Evolutionary conservation across 2,329 filamentous ascomycete species (phyloP).

Genomic region (Geosmithia flava): DNA sequence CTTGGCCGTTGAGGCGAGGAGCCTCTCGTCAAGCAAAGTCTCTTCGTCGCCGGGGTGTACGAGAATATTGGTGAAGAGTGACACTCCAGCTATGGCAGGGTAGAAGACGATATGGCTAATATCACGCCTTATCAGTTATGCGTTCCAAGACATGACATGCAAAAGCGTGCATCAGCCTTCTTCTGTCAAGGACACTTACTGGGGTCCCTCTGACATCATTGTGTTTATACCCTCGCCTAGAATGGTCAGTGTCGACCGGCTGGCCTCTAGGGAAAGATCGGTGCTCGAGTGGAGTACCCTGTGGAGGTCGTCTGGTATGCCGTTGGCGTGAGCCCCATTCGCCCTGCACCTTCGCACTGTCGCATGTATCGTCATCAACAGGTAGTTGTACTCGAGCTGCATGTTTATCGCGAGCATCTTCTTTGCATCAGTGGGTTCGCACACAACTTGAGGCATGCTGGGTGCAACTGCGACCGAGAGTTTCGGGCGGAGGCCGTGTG

Average conservation of each 20-base stretch:
- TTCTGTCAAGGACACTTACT: slow-evolving; percentile 26
- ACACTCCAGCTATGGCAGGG: slow-evolving; percentile 38
- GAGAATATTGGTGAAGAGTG: slow-evolving; percentile 42
- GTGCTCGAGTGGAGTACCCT: slow-evolving; percentile 36
- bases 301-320: slow-evolving; percentile 27
- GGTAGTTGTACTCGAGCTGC: slow-evolving; percentile 41
- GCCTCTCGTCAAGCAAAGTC: slow-evolving; percentile 29
- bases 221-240: slow-evolving; percentile 26
- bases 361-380: slow-evolving; percentile 41
- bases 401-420: slow-evolving; percentile 35
- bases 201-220: slow-evolving; percentile 33
- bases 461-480: slow-evolving; percentile 30
- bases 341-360: slow-evolving; percentile 36
- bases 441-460: slow-evolving; percentile 13
- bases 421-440: slow-evolving; percentile 12
- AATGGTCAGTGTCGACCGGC: slow-evolving; percentile 39
- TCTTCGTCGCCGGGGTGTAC: slow-evolving; percentile 29
- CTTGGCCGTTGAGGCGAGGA: slow-evolving; percentile 27
- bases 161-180: too few species aligned
- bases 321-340: slow-evolving; percentile 3
- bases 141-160: too few species aligned
- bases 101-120: slow-evolving; percentile 41
- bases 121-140: slow-evolving; percentile 31
- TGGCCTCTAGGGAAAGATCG: slow-evolving; percentile 39
- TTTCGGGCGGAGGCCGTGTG: slow-evolving; percentile 11